Base-by-base conservation (phyloP, 352 stramenopile species). In the Stephanocyclus meneghinianus region DNA sequence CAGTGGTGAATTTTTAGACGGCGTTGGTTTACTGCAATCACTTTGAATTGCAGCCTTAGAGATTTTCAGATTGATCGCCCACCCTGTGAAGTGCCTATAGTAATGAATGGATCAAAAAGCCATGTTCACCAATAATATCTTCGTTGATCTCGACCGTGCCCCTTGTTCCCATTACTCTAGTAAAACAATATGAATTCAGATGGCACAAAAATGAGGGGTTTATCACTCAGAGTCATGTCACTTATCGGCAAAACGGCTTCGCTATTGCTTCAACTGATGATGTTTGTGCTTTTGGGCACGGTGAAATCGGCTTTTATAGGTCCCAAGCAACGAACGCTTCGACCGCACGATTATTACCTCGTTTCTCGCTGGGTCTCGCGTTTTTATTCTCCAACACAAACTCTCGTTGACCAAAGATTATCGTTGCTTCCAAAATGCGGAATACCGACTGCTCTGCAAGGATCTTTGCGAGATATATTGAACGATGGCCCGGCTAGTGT, bases 381-480 rank as follows among this genome's bases (percentile, higher is more conserved):
- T 40, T 4, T 40, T 40, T 0, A 40, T 40, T 9, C 35, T 40
- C 4, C 35, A 32, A 44, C 21, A 62, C 21, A 62, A 62, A 10
- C 2, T 15, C 2, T 0, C n/a, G 53, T 30, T 42, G 37, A 30
- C 13, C 40, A 18, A 44, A 42, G 11, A 44, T 42, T 62, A 44
- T 13, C 16, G n/a, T 6, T 13, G 16, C 29, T 18, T 2, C 57
- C 4, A 51, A 15, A 11, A 5, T 50, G 32, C 9, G 32, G 6
- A 51, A 51, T 15, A 29, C 2, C 18, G 7, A 71, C 62, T 21
- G 21, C 29, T 9, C 47, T 71, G 1, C 29, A 8, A 21, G 62
- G 40, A 57, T 71, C 62, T 48, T 42, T 71, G 47, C 44, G 62
- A 21, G 62, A 57, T 32, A 71, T 71, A 30, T 29, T 71, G 16